Conservation (phyloP, 495 filamentous ascomycete genomes). For the Tuber calosporum region DNA sequence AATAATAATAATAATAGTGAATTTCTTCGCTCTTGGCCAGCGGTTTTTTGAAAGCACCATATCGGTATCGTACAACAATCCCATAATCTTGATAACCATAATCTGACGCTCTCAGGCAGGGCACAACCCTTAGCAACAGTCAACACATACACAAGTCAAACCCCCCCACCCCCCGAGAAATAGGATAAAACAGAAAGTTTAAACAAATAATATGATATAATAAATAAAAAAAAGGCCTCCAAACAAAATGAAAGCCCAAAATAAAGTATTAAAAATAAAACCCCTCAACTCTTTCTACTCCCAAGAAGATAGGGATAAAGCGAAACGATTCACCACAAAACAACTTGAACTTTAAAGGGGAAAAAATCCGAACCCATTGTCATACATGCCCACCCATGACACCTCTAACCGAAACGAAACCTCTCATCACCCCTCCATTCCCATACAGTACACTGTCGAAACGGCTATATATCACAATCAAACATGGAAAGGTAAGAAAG, state of each 20-base stretch:
- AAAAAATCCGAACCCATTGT: neutral
- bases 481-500: neutral
- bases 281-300: constrained; percentile 2
- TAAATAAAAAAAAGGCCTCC: neutral
- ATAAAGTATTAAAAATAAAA: neutral
- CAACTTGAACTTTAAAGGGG: neutral
- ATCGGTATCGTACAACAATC: neutral
- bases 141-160: neutral
- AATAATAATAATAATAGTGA: neutral
- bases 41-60: constrained; percentile 13
- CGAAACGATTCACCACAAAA: neutral
- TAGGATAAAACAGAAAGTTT: no score
- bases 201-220: neutral
- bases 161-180: no score
- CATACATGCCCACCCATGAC: neutral
- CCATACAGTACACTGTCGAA: neutral
- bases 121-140: neutral
- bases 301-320: neutral
- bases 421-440: neutral
- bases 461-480: constrained; percentile 1
- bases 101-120: neutral
- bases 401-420: neutral
- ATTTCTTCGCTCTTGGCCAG: neutral
- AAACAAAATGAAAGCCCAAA: neutral
- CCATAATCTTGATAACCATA: neutral